Percentiles rank a stretch among this genome's conserved stretches.
phyloP scores from a whole-genome alignment of 345 rosid genomes.

The Populus euphratica region DNA sequence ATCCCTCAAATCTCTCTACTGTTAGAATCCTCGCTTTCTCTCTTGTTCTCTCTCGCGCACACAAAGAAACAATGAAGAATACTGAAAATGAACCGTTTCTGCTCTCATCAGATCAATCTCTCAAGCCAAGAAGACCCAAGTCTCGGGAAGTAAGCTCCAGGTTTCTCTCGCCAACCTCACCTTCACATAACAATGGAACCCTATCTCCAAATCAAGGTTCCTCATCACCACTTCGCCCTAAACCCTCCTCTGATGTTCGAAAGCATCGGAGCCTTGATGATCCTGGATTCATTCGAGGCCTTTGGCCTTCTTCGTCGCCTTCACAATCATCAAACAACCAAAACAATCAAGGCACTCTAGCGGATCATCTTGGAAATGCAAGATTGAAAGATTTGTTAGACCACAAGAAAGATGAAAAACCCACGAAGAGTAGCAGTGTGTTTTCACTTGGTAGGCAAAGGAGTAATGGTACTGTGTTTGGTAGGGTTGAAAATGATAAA shows the following conservation, averaged over 20 bases:
- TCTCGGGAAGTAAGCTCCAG: slow-evolving; percentile 65
- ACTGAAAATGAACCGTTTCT: slow-evolving; percentile 19
- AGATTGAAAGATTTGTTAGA: slow-evolving; percentile 42
- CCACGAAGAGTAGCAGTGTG: background rate
- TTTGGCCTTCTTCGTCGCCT: slow-evolving; percentile 53
- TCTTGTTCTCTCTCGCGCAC: background rate
- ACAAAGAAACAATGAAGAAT: slow-evolving; percentile 36
- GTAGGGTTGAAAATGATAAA: slow-evolving; percentile 29
- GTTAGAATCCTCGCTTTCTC: background rate
- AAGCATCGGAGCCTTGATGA: slow-evolving; percentile 36
- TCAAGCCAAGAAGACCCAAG: slow-evolving; percentile 43
- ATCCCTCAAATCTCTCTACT: background rate
- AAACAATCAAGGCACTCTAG: slow-evolving; percentile 39
- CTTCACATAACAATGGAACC: slow-evolving; percentile 35
- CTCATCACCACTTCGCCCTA: slow-evolving; percentile 30
- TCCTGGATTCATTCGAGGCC: slow-evolving; percentile 25
- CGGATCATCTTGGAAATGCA: slow-evolving; percentile 49
- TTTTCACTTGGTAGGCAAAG: slow-evolving; percentile 32
- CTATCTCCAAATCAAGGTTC: slow-evolving; percentile 31
- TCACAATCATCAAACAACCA: slow-evolving; percentile 28
- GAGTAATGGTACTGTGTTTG: slow-evolving; percentile 27
- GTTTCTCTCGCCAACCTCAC: slow-evolving; percentile 47
- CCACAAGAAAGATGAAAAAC: slow-evolving; percentile 20
- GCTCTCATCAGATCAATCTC: slow-evolving; percentile 24
- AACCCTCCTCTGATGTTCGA: slow-evolving; percentile 23